phyloP scores from a whole-genome alignment of 2,329 filamentous ascomycete species.

The Ophiostoma tasmaniense region DNA sequence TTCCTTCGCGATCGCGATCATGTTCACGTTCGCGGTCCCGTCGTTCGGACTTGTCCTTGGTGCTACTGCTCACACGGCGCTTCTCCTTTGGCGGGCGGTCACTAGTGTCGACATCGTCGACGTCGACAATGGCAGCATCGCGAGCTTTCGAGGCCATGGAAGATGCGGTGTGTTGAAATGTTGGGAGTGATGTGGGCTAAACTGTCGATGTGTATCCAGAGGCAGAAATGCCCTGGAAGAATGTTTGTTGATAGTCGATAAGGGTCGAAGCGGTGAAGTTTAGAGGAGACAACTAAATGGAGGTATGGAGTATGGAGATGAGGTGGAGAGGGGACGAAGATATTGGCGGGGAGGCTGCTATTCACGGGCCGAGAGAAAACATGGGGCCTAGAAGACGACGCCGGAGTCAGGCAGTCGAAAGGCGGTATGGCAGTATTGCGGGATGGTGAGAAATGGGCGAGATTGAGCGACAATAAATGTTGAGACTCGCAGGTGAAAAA shows the following conservation, averaged over 20 bases:
- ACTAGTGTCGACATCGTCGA: conserved; percentile 11
- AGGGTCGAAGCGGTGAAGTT: conserved; percentile 10
- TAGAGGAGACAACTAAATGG: not conserved
- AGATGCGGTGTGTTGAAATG: not conserved
- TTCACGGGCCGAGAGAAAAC: conserved; percentile 7
- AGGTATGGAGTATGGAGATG: not conserved
- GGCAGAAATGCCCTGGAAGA: not conserved
- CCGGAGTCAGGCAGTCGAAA: conserved; percentile 12
- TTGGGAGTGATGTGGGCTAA: not conserved
- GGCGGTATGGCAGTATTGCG: not conserved
- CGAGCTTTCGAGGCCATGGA: conserved; percentile 14
- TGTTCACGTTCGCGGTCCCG: conserved; percentile 4
- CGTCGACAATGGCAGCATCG: conserved; percentile 9
- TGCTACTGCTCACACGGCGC: conserved; percentile 14
- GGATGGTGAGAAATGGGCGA: not conserved
- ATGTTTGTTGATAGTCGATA: not conserved
- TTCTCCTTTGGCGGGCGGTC: conserved; percentile 13
- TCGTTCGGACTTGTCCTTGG: conserved; percentile 12
- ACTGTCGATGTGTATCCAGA: not conserved
- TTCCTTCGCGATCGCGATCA: conserved; percentile 5
- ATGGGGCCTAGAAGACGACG: conserved; percentile 13
- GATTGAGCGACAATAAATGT: not conserved
- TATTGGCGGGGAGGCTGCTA: not conserved
- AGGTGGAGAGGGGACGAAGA: not conserved
- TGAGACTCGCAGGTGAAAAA: not conserved